Base-by-base conservation (phyloP, 352 stramenopile genomes). In the Phytophthora europaea region DNA sequence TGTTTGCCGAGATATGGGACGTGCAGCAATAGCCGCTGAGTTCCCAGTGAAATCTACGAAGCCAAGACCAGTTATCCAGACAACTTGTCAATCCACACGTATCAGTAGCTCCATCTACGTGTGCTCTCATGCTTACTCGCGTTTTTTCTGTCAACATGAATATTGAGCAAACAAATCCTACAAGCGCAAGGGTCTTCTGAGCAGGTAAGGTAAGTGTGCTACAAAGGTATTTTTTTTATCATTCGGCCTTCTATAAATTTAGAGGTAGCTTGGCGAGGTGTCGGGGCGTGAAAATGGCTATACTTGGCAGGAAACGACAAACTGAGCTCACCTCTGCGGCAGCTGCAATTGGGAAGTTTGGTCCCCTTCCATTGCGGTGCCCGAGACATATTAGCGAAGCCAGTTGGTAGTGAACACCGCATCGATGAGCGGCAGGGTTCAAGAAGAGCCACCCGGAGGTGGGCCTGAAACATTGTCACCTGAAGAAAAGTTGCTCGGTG, bases 1-100 rank as follows among this genome's bases (percentile, higher is more conserved):
- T 97, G 48, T 95, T 96, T 73, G 86, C 90, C 34, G 90, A 97
- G 75, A 94, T 97, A 60, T 97, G 90, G 90, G 90, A 97, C 36
- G 87, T 96, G 57, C 90, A 97, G 74, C 87, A 96, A 72, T 85
- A 85, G 76, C 64, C 65, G 45, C 59, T 70, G 71, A 71, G 33
- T 54, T 66, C 36, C 40, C 43, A 61, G 31, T 54, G 52, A 75
- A 53, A 70, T 67, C 34, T 71, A 67, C 54, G 45, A 63, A 77
- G 22, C 23, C 61, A 56, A 73, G 34, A 61, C 61, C 45, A 62
- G 40, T 74, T 66, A 62, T 63, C 43, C 51, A 61, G 67, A 43
- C 70, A 76, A 70, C 63, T 72, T 73, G 71, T 82, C 65, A 77
- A 75, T 77, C 51, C 67, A 75, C 65, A 73, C 66, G 61, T 81